A percentile compares a stretch with the other conserved stretches of the same genome.
These are phyloP conservation scores for Quercus ilex DNA, from an alignment of 306 rosid species.

Conservation along the genomic window DNA sequence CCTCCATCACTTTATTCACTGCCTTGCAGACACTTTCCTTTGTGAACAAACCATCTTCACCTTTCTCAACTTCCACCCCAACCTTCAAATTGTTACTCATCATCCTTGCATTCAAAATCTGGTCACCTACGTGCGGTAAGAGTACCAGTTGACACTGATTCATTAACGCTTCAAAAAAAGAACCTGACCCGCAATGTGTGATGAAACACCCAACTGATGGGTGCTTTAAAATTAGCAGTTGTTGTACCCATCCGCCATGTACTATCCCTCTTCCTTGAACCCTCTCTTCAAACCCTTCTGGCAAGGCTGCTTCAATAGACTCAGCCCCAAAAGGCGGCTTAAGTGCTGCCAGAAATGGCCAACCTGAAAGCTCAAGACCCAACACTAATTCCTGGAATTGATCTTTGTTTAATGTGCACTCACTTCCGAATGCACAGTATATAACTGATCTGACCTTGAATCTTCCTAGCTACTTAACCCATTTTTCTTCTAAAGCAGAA, in stretches of 20 bases:
- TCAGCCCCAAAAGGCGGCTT: too few species aligned
- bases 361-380: too few species aligned
- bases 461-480: constrained; percentile 10
- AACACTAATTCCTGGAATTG: neutral
- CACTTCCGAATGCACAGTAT: constrained; percentile 35
- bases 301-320: too few species aligned
- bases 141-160: constrained; percentile 31
- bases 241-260: constrained; percentile 32
- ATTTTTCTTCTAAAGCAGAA: constrained; percentile 26
- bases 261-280: constrained; percentile 24
- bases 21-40: constrained; percentile 22
- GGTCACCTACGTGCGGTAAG: constrained; percentile 26
- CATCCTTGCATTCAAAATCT: constrained; percentile 27
- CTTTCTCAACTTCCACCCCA: constrained; percentile 41
- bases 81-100: constrained; percentile 27
- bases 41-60: constrained; percentile 26
- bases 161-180: constrained; percentile 32
- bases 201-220: constrained; percentile 37
- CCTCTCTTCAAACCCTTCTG: too few species aligned
- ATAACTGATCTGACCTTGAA: neutral
- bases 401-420: constrained; percentile 20
- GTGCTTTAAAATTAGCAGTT: constrained; percentile 30
- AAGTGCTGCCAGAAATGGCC: too few species aligned
- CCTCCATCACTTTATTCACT: constrained; percentile 34
- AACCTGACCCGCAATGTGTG: constrained; percentile 36